These are phyloP conservation scores for Rhizophora mangle DNA, from an alignment of 345 rosid species.

Conservation along the genomic window DNA sequence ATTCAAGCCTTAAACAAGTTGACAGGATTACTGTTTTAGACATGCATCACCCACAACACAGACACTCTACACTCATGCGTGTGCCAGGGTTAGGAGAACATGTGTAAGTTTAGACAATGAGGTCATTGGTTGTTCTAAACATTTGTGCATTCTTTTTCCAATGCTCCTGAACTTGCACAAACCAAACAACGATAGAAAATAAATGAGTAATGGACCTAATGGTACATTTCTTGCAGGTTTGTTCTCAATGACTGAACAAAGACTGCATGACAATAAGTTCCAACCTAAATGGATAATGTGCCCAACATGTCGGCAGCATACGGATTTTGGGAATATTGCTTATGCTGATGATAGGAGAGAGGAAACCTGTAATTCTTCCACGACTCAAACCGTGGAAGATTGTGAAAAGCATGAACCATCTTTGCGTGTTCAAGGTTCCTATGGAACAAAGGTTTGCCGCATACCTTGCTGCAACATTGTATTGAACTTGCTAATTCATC, in stretches of 20 bases:
- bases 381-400: slow-evolving; percentile 37
- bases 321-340: slow-evolving; percentile 78
- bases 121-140: too few species aligned
- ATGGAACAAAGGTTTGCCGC: slow-evolving; percentile 83
- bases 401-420: slow-evolving; percentile 50
- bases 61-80: too few species aligned
- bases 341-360: slow-evolving; percentile 65
- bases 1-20: too few species aligned
- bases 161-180: too few species aligned
- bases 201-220: background rate
- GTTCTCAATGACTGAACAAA: slow-evolving; percentile 72
- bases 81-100: too few species aligned
- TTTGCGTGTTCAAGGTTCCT: slow-evolving; percentile 75
- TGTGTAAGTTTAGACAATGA: too few species aligned
- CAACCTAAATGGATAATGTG: slow-evolving; percentile 81
- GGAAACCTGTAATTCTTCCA: slow-evolving; percentile 27
- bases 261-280: slow-evolving; percentile 36
- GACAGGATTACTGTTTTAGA: too few species aligned
- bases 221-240: slow-evolving; percentile 49
- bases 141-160: too few species aligned
- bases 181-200: too few species aligned
- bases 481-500: too few species aligned
- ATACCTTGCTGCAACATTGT: too few species aligned
- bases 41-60: too few species aligned
- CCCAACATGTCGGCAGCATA: slow-evolving; percentile 88